Evolutionary conservation across 2,329 filamentous ascomycete species (phyloP).

Genomic region (Fonsecaea nubica): DNA sequence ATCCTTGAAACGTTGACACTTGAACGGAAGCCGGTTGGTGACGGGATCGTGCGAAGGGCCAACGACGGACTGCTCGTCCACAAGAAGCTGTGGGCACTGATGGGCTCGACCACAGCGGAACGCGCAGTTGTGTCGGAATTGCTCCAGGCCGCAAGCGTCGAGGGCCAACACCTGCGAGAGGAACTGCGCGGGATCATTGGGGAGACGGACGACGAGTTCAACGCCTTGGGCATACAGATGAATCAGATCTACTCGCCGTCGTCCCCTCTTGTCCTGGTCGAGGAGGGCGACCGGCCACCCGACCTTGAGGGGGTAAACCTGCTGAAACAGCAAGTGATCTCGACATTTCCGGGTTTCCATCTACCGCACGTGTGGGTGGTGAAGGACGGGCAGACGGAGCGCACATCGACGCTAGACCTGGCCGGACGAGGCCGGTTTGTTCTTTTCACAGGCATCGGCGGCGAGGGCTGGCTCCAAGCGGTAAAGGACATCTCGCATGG

Average conservation of each 20-base stretch:
- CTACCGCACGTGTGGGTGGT: conserved; percentile 70
- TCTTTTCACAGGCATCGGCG: conserved; percentile 62
- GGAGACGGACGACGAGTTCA: conserved; percentile 49
- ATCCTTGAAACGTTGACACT: conserved; percentile 44
- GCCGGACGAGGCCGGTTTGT: conserved; percentile 62
- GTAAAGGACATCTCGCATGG: conserved; percentile 48
- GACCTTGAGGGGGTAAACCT: conserved; percentile 44
- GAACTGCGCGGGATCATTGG: neutral
- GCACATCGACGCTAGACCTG: conserved; percentile 65
- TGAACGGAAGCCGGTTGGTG: conserved; percentile 45
- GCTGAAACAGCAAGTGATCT: conserved; percentile 52
- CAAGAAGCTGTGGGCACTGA: conserved; percentile 54
- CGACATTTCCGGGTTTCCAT: conserved; percentile 64
- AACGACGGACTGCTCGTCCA: conserved; percentile 60
- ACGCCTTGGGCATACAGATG: conserved; percentile 64
- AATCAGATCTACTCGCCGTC: conserved; percentile 58
- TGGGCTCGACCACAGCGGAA: conserved; percentile 47
- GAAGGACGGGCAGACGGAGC: conserved; percentile 51
- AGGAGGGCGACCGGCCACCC: conserved; percentile 50
- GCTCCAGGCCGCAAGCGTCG: conserved; percentile 39
- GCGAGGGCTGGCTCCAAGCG: conserved; percentile 60
- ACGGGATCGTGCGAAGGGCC: conserved; percentile 60
- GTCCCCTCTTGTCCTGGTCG: conserved; percentile 51
- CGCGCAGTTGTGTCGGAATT: conserved; percentile 48
- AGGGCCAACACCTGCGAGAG: neutral